Percentiles rank a stretch among this genome's conserved stretches.
Conservation (phyloP, 805 yeast species). For the Myxozyma neglecta region DNA sequence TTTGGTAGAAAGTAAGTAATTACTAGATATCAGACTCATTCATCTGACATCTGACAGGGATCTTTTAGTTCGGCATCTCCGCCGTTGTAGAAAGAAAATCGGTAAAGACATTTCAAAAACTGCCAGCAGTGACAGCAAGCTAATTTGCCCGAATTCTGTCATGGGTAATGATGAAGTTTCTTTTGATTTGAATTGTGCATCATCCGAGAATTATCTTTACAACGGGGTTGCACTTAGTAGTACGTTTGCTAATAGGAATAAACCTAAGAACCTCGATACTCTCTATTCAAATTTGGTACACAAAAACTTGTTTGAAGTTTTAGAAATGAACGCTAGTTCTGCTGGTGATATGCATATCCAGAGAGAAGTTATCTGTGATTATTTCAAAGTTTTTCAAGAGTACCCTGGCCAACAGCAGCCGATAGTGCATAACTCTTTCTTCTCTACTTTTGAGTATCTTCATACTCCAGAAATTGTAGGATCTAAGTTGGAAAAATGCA, state of each 20-base stretch:
- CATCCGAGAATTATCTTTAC: background rate
- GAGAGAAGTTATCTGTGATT: background rate
- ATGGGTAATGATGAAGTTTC: background rate
- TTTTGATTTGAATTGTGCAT: background rate
- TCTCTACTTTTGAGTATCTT: background rate
- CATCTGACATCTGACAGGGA: background rate
- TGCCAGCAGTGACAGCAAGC: background rate
- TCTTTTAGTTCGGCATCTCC: background rate
- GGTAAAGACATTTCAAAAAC: too few relatives aligned
- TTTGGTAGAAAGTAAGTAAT: conserved; percentile 1
- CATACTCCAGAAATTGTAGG: background rate
- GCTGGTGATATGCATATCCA: background rate
- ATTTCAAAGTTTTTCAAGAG: background rate
- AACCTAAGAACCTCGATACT: background rate
- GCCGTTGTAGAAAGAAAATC: background rate
- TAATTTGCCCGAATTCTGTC: background rate
- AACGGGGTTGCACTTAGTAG: too few relatives aligned
- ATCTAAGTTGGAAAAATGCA: background rate
- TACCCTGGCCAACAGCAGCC: conserved; percentile 1
- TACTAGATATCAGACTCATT: background rate
- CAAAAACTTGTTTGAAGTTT: background rate
- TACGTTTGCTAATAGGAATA: background rate
- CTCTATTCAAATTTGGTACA: background rate
- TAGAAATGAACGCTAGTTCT: background rate
- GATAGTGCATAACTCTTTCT: background rate